phyloP scores from a whole-genome alignment of 2,329 filamentous ascomycete genomes.

The Alternaria rosae region DNA sequence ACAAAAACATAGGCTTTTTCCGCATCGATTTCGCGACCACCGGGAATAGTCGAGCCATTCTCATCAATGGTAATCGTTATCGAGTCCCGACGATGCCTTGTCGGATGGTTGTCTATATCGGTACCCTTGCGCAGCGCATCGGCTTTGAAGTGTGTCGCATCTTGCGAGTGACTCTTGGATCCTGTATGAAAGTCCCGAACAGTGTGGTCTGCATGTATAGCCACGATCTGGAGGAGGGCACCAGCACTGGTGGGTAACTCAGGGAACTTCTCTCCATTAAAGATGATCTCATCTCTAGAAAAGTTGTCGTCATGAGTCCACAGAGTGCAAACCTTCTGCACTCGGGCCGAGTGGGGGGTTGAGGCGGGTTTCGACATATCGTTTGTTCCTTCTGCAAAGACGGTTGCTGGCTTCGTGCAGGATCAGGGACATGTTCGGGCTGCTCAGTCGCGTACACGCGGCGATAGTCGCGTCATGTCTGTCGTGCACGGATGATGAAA shows the following conservation, averaged over 20 bases:
- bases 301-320: slow-evolving; percentile 76
- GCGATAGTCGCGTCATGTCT: slow-evolving; percentile 4
- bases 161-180: slow-evolving; percentile 32
- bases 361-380: slow-evolving; percentile 43
- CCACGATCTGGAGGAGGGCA: slow-evolving; percentile 75
- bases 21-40: slow-evolving; percentile 43
- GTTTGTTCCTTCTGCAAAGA: background rate
- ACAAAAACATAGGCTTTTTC: slow-evolving; percentile 51
- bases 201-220: slow-evolving; percentile 62
- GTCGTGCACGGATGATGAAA: background rate
- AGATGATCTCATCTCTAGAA: slow-evolving; percentile 77
- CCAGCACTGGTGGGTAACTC: slow-evolving; percentile 69
- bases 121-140: slow-evolving; percentile 25
- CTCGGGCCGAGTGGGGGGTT: slow-evolving; percentile 32
- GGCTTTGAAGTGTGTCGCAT: slow-evolving; percentile 40
- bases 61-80: slow-evolving; percentile 49
- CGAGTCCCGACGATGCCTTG: slow-evolving; percentile 39
- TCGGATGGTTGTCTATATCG: slow-evolving; percentile 22
- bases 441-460: slow-evolving; percentile 1
- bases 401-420: slow-evolving; percentile 4
- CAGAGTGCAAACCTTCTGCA: slow-evolving; percentile 57
- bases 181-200: slow-evolving; percentile 56
- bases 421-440: slow-evolving; percentile 4
- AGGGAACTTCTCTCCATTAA: slow-evolving; percentile 76
- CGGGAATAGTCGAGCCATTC: slow-evolving; percentile 43